phyloP scores from a whole-genome alignment of 2,329 filamentous ascomycete species.

The Purpureocillium lavendulum region DNA sequence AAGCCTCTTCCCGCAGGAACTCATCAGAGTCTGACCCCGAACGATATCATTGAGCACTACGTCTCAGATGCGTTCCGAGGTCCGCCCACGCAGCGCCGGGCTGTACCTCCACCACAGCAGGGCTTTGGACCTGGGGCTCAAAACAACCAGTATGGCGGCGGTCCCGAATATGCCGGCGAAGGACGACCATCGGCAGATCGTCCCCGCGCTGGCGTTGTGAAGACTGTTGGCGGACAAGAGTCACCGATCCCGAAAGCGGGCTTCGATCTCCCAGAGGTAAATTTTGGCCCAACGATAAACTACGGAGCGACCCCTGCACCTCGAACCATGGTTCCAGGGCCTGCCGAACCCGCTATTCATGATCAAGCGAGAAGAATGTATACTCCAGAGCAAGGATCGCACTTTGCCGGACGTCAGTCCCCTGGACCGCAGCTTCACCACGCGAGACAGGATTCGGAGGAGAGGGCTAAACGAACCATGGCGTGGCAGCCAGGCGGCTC shows the following conservation, averaged over 20 bases:
- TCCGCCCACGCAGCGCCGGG: conserved; percentile 5
- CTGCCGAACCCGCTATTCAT: conserved; percentile 6
- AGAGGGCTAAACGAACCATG: conserved; percentile 54
- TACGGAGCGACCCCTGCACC: conserved; percentile 36
- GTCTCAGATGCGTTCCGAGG: conserved; percentile 17
- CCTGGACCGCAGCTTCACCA: conserved; percentile 21
- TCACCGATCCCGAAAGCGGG: conserved; percentile 17
- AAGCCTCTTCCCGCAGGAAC: conserved; percentile 20
- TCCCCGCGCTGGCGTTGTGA: conserved; percentile 71
- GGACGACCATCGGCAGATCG: conserved; percentile 46
- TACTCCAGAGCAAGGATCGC: conserved; percentile 17
- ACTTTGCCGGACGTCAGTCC: conserved; percentile 13
- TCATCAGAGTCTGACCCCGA: conserved; percentile 21
- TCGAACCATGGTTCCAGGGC: conserved; percentile 18
- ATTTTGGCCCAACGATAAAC: conserved; percentile 80
- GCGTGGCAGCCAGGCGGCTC: conserved; percentile 71
- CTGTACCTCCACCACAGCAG: conserved; percentile 9
- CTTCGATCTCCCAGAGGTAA: conserved; percentile 61
- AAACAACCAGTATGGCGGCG: conserved; percentile 49
- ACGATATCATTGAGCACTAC: conserved; percentile 31
- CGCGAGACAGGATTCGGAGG: conserved; percentile 38
- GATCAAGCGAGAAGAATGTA: conserved; percentile 18
- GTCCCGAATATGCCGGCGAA: conserved; percentile 45
- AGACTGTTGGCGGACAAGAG: conserved; percentile 58
- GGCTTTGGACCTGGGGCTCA: conserved; percentile 15